Base-by-base conservation (phyloP, 2,329 filamentous ascomycete genomes). In the Fusarium sp. region DNA sequence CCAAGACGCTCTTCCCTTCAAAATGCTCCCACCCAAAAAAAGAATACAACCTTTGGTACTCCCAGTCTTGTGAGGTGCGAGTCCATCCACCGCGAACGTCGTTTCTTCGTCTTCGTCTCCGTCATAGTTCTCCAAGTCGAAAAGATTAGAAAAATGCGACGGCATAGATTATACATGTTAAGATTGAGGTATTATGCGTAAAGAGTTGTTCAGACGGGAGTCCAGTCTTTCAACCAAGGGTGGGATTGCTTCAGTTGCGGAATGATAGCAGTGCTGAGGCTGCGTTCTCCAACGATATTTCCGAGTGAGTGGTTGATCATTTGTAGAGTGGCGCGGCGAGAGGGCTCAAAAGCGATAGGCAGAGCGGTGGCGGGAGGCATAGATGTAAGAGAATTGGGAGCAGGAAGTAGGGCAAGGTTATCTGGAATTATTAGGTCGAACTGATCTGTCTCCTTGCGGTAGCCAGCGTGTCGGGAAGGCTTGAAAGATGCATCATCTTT, bases 231-330 rank as follows among this genome's bases (percentile, higher is more conserved):
- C 25, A 71, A 60, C 69, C 69, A 71, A 9, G 68, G 67, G 35
- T 71, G 69, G 19, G 58, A 52, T 11, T 59, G 48, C 28, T 56
- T 61, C 11, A 71, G 28, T 5, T 55, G 58, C 3, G 60, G 62
- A 39, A 71, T 61, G n/a, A 69, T 58, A 15, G 58, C 68, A 31
- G 63, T 70, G 36, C 65, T 64, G 34, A 67, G 53, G 47, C 67
- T 71, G 19, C 69, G 68, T 38, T 71, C 69, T 8, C 69, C 69
- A 25, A 71, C 52, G 28, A 71, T 66, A 22, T 69, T 71, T 7
- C 69, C 69, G 0, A 71, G 63, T 6, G 65, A 70, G 41, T 71
- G 69, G 24, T 61, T 58, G 45, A 71, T 64, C 69, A 71, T 71
- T 41, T 71, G 68, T 2, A 61, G 41, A 6, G 69, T 71, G 22